These are phyloP conservation scores for Cryphonectria nitschkei DNA, from an alignment of 2,329 filamentous ascomycete genomes.

Conservation along the genomic window DNA sequence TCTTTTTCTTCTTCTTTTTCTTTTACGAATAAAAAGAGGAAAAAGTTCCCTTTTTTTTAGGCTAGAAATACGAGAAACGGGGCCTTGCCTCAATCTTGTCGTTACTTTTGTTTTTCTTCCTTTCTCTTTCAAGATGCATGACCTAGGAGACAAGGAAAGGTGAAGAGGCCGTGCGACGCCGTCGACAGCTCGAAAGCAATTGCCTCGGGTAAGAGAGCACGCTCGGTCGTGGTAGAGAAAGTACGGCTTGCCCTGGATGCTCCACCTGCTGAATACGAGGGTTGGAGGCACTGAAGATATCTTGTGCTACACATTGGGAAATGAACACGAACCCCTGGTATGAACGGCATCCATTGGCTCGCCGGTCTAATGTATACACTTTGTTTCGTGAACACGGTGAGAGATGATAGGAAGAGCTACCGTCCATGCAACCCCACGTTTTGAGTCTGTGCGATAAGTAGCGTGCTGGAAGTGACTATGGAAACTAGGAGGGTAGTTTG, in stretches of 20 bases:
- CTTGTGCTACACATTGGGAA: conserved; percentile 5
- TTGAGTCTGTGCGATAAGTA: not conserved
- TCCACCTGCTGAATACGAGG: not conserved
- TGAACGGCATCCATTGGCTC: not conserved
- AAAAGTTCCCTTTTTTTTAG: too few species aligned
- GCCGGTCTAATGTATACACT: not conserved
- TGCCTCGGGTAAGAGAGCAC: not conserved
- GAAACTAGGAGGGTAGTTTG: too few species aligned
- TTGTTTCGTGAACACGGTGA: not conserved
- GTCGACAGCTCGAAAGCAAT: not conserved
- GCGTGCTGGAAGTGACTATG: too few species aligned
- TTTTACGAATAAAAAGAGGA: too few species aligned
- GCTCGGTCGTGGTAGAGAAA: not conserved
- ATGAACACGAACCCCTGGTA: not conserved
- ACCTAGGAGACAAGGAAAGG: too few species aligned
- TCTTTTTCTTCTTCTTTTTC: too few species aligned
- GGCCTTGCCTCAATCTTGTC: too few species aligned
- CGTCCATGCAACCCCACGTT: not conserved
- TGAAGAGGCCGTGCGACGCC: not conserved
- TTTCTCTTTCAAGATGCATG: too few species aligned
- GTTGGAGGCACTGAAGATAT: not conserved
- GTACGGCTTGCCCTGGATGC: too few species aligned
- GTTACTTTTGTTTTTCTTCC: too few species aligned
- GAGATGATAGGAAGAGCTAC: not conserved
- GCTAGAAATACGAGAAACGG: too few species aligned